phyloP scores from a whole-genome alignment of 2,329 filamentous ascomycete species.

The Colletotrichum orchidophilum region DNA sequence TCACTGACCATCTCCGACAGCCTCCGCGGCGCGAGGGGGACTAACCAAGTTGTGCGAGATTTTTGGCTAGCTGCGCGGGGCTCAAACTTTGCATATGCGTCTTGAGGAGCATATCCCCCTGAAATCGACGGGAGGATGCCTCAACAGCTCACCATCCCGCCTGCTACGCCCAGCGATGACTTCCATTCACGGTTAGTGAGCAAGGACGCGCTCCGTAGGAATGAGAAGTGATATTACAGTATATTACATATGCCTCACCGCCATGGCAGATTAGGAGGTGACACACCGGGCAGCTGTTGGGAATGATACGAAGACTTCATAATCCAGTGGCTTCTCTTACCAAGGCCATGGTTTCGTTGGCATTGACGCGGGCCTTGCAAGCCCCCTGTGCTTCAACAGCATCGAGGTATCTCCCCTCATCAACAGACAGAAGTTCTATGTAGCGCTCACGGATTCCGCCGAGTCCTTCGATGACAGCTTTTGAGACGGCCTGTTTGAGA shows the following conservation, averaged over 20 bases:
- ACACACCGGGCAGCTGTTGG: background rate
- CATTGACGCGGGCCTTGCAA: slow-evolving; percentile 68
- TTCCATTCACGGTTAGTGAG: background rate
- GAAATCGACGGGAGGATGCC: background rate
- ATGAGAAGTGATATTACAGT: background rate
- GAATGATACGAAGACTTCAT: slow-evolving; percentile 28
- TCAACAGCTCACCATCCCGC: background rate
- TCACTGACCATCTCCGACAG: slow-evolving; percentile 45
- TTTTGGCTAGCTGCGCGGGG: slow-evolving; percentile 78
- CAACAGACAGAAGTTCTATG: slow-evolving; percentile 55
- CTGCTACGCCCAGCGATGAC: background rate
- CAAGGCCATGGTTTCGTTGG: slow-evolving; percentile 64
- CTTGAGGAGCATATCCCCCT: slow-evolving; percentile 45
- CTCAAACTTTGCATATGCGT: slow-evolving; percentile 68
- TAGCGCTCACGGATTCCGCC: slow-evolving; percentile 66
- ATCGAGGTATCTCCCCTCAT: slow-evolving; percentile 63
- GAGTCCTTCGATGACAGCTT: slow-evolving; percentile 64
- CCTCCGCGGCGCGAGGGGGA: slow-evolving; percentile 70
- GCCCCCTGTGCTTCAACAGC: slow-evolving; percentile 68
- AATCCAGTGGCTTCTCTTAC: slow-evolving; percentile 64
- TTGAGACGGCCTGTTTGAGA: slow-evolving; percentile 64
- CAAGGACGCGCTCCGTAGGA: background rate
- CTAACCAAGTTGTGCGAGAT: slow-evolving; percentile 74
- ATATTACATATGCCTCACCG: background rate
- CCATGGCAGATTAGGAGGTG: background rate